Evolutionary conservation across 176 grass and related monocot species (phyloP).

Genomic region (Bonia amplexicaulis): DNA sequence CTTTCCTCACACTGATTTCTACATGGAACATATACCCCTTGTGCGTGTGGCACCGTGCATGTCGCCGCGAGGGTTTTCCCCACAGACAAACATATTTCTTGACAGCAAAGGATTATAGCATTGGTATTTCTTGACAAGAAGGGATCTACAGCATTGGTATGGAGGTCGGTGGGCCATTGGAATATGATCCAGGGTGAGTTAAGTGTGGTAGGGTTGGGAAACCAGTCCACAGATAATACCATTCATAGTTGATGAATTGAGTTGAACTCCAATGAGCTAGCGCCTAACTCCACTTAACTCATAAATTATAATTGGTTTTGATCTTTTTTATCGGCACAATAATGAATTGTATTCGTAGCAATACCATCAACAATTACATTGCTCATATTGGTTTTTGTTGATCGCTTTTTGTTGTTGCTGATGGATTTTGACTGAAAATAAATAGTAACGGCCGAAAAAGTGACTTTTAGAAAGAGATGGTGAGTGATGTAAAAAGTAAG

Average conservation of each 20-base stretch:
- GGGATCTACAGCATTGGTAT: neutral
- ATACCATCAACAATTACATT: no score
- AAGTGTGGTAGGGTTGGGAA: no score
- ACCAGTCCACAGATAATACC: no score
- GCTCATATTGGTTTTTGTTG: no score
- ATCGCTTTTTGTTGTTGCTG: rapidly evolving
- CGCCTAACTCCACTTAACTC: neutral
- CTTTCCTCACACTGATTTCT: neutral
- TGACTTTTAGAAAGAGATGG: no score
- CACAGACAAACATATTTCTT: neutral
- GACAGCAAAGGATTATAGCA: neutral
- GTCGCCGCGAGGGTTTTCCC: neutral
- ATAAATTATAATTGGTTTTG: neutral
- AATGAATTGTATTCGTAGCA: neutral
- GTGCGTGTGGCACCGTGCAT: neutral
- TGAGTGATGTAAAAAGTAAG: no score
- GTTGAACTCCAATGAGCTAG: no score
- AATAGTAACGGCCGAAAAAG: no score
- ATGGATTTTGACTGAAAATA: no score
- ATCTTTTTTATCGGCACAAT: neutral
- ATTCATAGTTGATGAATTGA: neutral
- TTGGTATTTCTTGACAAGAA: neutral
- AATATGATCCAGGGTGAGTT: neutral
- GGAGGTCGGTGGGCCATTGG: neutral
- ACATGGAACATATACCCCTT: no score